Conservation (phyloP, 805 yeast genomes). For the Tetrapisispora fleetii region DNA sequence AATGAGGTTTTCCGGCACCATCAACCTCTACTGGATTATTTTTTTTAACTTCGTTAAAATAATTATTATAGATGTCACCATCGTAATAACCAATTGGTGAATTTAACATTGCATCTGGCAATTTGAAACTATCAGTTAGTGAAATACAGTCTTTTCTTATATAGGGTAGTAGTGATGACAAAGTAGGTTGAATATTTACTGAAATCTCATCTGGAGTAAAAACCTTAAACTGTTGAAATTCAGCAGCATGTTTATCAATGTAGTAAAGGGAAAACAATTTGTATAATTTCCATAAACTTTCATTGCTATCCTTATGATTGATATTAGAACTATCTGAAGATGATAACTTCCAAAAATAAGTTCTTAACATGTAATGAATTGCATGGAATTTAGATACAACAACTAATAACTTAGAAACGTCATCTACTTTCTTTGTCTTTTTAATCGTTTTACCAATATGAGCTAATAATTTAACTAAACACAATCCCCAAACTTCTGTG, state of each 20-base stretch:
- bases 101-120: constrained; percentile 71
- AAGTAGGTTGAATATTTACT: constrained; percentile 32
- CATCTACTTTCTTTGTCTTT: constrained; percentile 24
- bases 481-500: constrained; percentile 27
- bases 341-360: constrained; percentile 22
- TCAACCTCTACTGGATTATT: constrained; percentile 43
- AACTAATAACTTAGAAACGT: constrained; percentile 32
- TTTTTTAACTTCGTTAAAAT: constrained; percentile 49
- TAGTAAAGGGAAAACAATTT: constrained; percentile 54
- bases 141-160: constrained; percentile 65
- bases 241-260: constrained; percentile 61
- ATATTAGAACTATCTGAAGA: constrained; percentile 15
- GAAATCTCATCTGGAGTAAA: constrained; percentile 42
- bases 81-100: constrained; percentile 73
- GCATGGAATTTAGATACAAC: constrained; percentile 35
- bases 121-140: constrained; percentile 74
- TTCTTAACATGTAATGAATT: constrained; percentile 29
- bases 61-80: constrained; percentile 77
- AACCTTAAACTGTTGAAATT: constrained; percentile 56
- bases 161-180: constrained; percentile 37
- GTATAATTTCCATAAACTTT: constrained; percentile 44
- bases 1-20: constrained; percentile 43
- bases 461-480: constrained; percentile 21
- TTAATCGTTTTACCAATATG: constrained; percentile 21
- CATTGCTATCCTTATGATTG: constrained; percentile 31